A percentile compares a stretch with the other conserved stretches of the same genome.
Conservation (phyloP, 768 basidiomycete genomes). For the Hericium coralloides region DNA sequence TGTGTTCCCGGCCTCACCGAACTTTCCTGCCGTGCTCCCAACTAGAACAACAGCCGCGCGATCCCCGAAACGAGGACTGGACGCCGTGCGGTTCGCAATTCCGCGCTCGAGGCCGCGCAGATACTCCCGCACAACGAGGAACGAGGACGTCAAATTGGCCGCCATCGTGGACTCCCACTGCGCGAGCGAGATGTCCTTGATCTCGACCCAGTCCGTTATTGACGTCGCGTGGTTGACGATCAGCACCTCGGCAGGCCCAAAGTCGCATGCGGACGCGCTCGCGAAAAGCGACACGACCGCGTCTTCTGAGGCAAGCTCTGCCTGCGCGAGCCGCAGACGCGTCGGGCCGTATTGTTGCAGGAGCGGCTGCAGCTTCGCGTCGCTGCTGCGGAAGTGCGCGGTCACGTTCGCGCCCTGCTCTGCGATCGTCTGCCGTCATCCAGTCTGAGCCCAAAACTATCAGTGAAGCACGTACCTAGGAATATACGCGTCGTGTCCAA, state of each 20-base stretch:
- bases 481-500: constrained; percentile 50
- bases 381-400: constrained; percentile 59
- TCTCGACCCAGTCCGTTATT: constrained; percentile 33
- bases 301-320: constrained; percentile 49
- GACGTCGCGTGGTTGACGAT: constrained; percentile 57
- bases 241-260: constrained; percentile 43
- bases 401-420: constrained; percentile 66
- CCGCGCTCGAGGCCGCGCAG: constrained; percentile 32
- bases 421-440: constrained; percentile 19
- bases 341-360: constrained; percentile 26
- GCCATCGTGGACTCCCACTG: constrained; percentile 57
- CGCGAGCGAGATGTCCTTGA: constrained; percentile 49
- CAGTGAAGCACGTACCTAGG: constrained; percentile 29
- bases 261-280: constrained; percentile 19
- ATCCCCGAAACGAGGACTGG: constrained; percentile 24
- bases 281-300: constrained; percentile 44
- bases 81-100: constrained; percentile 15
- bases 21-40: constrained; percentile 67
- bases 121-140: constrained; percentile 59
- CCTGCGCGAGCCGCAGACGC: constrained; percentile 31
- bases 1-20: constrained; percentile 57
- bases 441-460: not conserved
- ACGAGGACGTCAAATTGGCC: constrained; percentile 58
- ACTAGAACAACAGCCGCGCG: constrained; percentile 56
- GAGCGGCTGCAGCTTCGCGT: constrained; percentile 32